These are phyloP conservation scores for Cytidiella melzeri DNA, from an alignment of 768 basidiomycete species.

Conservation along the genomic window DNA sequence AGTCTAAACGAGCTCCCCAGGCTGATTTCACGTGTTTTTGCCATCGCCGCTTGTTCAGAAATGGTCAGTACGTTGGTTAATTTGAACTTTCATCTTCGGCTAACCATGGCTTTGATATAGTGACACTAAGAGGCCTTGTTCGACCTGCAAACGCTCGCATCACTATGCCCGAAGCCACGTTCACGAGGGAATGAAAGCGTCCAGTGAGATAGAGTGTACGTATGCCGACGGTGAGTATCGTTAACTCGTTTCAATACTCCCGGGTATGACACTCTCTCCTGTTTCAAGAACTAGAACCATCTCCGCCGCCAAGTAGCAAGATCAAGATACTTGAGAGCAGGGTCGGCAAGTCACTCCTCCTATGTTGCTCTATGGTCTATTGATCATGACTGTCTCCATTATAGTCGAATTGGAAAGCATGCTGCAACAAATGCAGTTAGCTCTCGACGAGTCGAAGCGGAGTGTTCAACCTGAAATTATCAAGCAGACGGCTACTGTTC, in stretches of 20 bases:
- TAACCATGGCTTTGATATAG: not conserved
- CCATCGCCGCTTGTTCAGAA: too few species aligned
- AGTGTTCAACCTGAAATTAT: not conserved
- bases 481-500: not conserved
- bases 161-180: conserved; percentile 12
- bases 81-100: too few species aligned
- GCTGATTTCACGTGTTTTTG: too few species aligned
- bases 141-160: conserved; percentile 13
- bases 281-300: not conserved
- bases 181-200: conserved; percentile 1
- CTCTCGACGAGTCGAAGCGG: conserved; percentile 1
- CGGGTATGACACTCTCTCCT: not conserved
- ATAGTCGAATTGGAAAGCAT: conserved; percentile 66
- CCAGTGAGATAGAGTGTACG: conserved; percentile 10
- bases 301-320: not conserved
- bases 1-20: too few species aligned
- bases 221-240: conserved; percentile 11
- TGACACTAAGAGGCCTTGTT: conserved; percentile 13
- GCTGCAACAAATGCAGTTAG: conserved; percentile 49
- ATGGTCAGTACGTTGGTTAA: conserved; percentile 6
- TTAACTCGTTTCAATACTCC: not conserved
- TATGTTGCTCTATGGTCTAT: not conserved
- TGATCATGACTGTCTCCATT: not conserved
- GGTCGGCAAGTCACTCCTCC: conserved; percentile 44
- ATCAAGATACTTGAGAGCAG: conserved; percentile 56